Evolutionary conservation across 2,329 filamentous ascomycete species (phyloP).

Genomic region (Nemania serpens): DNA sequence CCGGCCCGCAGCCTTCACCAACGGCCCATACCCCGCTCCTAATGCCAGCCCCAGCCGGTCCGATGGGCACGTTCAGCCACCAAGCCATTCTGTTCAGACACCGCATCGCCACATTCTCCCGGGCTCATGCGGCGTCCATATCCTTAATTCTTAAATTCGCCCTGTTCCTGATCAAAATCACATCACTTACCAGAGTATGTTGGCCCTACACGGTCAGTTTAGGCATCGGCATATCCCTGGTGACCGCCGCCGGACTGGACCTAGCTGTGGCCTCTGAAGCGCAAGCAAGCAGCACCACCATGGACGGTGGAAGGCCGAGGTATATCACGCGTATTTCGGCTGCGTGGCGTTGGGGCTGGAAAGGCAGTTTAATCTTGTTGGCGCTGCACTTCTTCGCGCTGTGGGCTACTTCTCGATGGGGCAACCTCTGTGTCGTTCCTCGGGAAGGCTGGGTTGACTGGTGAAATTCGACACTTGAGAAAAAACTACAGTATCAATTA

Average conservation of each 20-base stretch:
- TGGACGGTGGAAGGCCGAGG: slow-evolving; percentile 23
- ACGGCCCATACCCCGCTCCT: slow-evolving; percentile 47
- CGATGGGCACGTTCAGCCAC: slow-evolving; percentile 35
- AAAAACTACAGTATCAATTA: neutral
- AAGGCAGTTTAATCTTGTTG: slow-evolving; percentile 41
- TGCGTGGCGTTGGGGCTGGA: slow-evolving; percentile 42
- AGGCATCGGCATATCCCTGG: slow-evolving; percentile 67
- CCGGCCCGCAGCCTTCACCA: slow-evolving; percentile 29
- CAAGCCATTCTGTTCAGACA: slow-evolving; percentile 45
- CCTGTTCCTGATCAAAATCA: slow-evolving; percentile 72
- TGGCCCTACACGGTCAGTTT: slow-evolving; percentile 71
- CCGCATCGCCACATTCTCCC: slow-evolving; percentile 40
- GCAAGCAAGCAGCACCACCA: slow-evolving; percentile 22
- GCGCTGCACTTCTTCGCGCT: slow-evolving; percentile 44
- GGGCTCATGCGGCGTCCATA: slow-evolving; percentile 40
- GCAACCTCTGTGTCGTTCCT: slow-evolving; percentile 41
- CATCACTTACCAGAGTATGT: slow-evolving; percentile 69
- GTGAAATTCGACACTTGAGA: slow-evolving; percentile 20
- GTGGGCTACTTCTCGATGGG: slow-evolving; percentile 40
- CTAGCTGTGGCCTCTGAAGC: slow-evolving; percentile 48
- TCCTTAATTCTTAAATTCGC: slow-evolving; percentile 55
- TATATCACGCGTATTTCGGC: slow-evolving; percentile 17
- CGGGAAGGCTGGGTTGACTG: slow-evolving; percentile 34
- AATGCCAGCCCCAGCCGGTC: slow-evolving; percentile 53
- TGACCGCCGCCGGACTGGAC: slow-evolving; percentile 72